phyloP scores from a whole-genome alignment of 2,329 filamentous ascomycete genomes.

The Pseudogymnoascus sp. region DNA sequence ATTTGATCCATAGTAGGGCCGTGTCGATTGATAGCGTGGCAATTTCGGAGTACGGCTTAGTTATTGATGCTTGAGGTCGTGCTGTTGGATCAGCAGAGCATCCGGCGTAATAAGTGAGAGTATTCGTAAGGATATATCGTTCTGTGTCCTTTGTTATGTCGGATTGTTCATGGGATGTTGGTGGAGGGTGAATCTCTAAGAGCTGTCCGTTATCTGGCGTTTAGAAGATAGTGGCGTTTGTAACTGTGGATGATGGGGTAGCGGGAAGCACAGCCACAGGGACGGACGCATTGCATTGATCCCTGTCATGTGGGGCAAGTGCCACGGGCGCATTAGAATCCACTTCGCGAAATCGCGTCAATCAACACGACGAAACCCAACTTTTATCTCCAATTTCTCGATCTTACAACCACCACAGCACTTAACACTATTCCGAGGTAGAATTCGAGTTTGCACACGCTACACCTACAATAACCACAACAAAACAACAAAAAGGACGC shows the following conservation, averaged over 20 bases:
- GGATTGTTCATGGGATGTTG: not conserved
- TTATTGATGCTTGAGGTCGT: not conserved
- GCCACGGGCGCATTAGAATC: not conserved
- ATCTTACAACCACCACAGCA: not conserved
- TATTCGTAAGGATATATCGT: not conserved
- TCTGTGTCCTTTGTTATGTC: not conserved
- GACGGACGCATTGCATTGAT: not conserved
- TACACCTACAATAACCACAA: not conserved
- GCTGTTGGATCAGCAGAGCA: not conserved
- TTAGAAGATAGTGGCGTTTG: not conserved
- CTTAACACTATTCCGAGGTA: not conserved
- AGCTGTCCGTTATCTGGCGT: conserved; percentile 6
- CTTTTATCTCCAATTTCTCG: not conserved
- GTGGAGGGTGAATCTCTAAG: not conserved
- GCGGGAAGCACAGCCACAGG: conserved; percentile 4
- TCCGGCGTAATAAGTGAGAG: not conserved
- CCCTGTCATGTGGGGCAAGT: not conserved
- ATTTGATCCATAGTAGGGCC: conserved; percentile 26
- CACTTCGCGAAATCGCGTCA: conserved; percentile 4
- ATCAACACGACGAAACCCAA: not conserved
- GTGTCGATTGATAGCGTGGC: not conserved
- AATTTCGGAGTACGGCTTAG: not conserved
- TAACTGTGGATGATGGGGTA: not conserved
- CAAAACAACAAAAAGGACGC: not conserved
- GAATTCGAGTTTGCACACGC: not conserved